Conservation (phyloP, 495 filamentous ascomycete species). For the Neurospora cerealis region DNA sequence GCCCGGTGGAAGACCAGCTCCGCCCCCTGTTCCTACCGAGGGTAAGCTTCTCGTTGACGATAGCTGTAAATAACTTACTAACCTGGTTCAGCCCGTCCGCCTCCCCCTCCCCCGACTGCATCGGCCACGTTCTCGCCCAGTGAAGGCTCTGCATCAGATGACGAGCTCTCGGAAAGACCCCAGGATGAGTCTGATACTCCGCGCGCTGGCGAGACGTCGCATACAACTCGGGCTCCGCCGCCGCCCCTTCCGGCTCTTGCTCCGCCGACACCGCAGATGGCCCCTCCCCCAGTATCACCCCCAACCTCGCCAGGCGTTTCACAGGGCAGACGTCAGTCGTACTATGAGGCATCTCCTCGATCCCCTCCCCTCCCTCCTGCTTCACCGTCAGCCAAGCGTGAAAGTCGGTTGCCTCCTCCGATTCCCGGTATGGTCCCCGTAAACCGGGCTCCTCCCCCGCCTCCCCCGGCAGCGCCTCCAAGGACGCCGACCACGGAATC, state of each 20-base stretch:
- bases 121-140: slow-evolving; percentile 51
- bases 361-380: slow-evolving; percentile 26
- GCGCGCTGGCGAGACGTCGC: slow-evolving; percentile 24
- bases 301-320: slow-evolving; percentile 46
- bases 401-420: slow-evolving; percentile 40
- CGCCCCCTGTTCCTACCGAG: slow-evolving; percentile 59
- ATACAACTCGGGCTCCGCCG: slow-evolving; percentile 27
- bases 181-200: slow-evolving; percentile 28
- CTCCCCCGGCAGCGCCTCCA: slow-evolving; percentile 46
- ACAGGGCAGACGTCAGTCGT: slow-evolving; percentile 38
- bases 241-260: slow-evolving; percentile 21
- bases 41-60: slow-evolving; percentile 40
- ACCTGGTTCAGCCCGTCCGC: slow-evolving; percentile 47
- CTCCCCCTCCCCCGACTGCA: slow-evolving; percentile 39
- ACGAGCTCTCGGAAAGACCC: slow-evolving; percentile 72
- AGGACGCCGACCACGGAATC: slow-evolving; percentile 53
- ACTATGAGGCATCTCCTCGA: slow-evolving; percentile 36
- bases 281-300: slow-evolving; percentile 35
- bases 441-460: slow-evolving; percentile 66
- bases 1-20: slow-evolving; percentile 52
- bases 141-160: slow-evolving; percentile 82
- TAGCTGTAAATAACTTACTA: slow-evolving; percentile 16
- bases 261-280: slow-evolving; percentile 9
- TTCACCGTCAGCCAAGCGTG: slow-evolving; percentile 38
- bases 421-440: slow-evolving; percentile 40